Evolutionary conservation across 352 stramenopile genomes (phyloP).

Genomic region (Phytophthora nicotianae): DNA sequence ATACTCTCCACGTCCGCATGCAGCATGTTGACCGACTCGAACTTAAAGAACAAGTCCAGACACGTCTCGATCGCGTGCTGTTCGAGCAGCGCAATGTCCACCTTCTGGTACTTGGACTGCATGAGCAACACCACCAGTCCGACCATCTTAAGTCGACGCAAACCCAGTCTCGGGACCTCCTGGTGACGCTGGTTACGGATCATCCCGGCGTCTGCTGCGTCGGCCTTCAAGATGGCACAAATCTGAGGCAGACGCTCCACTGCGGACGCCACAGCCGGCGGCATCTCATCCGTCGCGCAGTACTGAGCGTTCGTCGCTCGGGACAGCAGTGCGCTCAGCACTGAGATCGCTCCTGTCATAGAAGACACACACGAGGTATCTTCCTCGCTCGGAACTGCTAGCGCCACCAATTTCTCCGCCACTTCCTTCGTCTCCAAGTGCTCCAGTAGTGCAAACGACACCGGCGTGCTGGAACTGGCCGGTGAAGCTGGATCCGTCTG

Average conservation of each 20-base stretch:
- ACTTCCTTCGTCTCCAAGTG: constrained; percentile 81
- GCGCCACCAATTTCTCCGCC: constrained; percentile 64
- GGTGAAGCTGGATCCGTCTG: constrained; percentile 73
- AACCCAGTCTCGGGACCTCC: constrained; percentile 69
- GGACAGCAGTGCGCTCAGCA: constrained; percentile 78
- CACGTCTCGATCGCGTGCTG: constrained; percentile 77
- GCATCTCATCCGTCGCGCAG: constrained; percentile 64
- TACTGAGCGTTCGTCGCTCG: constrained; percentile 83
- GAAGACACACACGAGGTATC: constrained; percentile 51
- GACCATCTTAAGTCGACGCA: constrained; percentile 84
- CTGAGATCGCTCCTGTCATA: constrained; percentile 81
- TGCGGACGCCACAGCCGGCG: constrained; percentile 54
- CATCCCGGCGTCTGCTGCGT: constrained; percentile 66
- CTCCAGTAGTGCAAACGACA: constrained; percentile 76
- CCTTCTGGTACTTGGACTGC: constrained; percentile 85
- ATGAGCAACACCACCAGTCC: constrained; percentile 78
- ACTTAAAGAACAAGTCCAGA: constrained; percentile 88
- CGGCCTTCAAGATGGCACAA: constrained; percentile 61
- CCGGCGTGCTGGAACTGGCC: constrained; percentile 51
- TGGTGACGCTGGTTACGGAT: constrained; percentile 80
- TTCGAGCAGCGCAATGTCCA: constrained; percentile 69
- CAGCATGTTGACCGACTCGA: constrained; percentile 89
- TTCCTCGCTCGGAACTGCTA: constrained; percentile 50
- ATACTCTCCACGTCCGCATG: constrained; percentile 88
- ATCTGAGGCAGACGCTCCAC: constrained; percentile 70